Evolutionary conservation across 2,329 filamentous ascomycete species (phyloP).

Genomic region (Nemania sp.): DNA sequence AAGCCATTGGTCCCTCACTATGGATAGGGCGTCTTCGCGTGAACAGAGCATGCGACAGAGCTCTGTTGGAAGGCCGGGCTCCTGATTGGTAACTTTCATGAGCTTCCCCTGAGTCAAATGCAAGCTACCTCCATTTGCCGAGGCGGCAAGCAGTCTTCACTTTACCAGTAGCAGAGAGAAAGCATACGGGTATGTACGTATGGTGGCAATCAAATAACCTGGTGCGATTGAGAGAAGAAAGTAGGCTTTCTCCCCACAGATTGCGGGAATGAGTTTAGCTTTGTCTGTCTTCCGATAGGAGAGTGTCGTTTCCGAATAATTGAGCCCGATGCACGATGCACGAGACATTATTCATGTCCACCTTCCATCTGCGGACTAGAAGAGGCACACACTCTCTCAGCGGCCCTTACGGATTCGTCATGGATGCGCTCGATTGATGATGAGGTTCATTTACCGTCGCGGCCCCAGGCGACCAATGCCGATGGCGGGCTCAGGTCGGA

Average conservation of each 20-base stretch:
- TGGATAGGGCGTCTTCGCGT: slow-evolving; percentile 25
- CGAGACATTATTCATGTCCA: slow-evolving; percentile 31
- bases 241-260: too few species aligned
- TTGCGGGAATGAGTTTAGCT: too few species aligned
- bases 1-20: slow-evolving; percentile 20
- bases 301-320: too few species aligned
- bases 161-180: too few species aligned
- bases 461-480: slow-evolving; percentile 24
- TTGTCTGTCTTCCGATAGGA: too few species aligned
- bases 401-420: slow-evolving; percentile 20
- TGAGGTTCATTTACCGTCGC: slow-evolving; percentile 29
- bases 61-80: slow-evolving; percentile 17
- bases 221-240: too few species aligned
- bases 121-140: slow-evolving; percentile 32
- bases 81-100: slow-evolving; percentile 31
- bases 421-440: slow-evolving; percentile 22
- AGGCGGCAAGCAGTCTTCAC: slow-evolving; percentile 24
- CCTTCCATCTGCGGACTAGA: slow-evolving; percentile 38
- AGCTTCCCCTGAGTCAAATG: slow-evolving; percentile 35
- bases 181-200: too few species aligned
- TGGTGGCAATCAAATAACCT: too few species aligned
- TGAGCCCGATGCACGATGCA: slow-evolving; percentile 15
- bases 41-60: slow-evolving; percentile 28
- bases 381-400: slow-evolving; percentile 31
- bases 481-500: slow-evolving; percentile 15